Evolutionary conservation across 306 rosid species (phyloP).

Genomic region (Comarum palustre): DNA sequence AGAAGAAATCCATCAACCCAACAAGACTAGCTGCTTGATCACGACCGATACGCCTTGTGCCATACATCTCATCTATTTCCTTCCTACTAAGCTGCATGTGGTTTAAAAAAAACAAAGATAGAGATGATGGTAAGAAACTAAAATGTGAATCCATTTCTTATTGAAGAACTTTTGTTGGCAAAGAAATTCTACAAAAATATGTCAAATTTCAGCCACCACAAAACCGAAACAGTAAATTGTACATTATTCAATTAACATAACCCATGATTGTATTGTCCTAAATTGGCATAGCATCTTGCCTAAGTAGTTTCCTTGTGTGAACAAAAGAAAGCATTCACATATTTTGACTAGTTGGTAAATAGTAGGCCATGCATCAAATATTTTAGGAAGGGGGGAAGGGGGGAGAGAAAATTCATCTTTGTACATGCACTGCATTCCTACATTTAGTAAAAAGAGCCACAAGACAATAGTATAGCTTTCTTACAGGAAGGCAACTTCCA

Average conservation of each 20-base stretch:
- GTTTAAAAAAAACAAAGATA: neutral
- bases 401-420: neutral
- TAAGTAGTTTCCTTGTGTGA: neutral
- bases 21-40: conserved; percentile 86
- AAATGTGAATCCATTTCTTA: neutral
- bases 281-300: neutral
- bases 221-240: neutral
- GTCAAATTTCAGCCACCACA: neutral
- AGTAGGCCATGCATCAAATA: neutral
- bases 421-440: neutral
- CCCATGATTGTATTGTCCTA: neutral
- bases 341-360: neutral
- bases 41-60: conserved; percentile 87
- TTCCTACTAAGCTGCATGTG: conserved; percentile 55
- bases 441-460: neutral
- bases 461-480: neutral
- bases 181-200: neutral
- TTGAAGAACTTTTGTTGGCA: neutral
- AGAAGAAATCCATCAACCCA: conserved; percentile 95
- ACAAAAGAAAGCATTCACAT: neutral
- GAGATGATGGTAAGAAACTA: neutral
- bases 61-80: conserved; percentile 65
- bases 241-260: neutral
- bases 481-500: neutral
- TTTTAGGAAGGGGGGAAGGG: no score